A percentile compares a stretch with the other conserved stretches of the same genome.
Conservation (phyloP, 164 flowering plant genomes). For the Echeveria elegans region DNA sequence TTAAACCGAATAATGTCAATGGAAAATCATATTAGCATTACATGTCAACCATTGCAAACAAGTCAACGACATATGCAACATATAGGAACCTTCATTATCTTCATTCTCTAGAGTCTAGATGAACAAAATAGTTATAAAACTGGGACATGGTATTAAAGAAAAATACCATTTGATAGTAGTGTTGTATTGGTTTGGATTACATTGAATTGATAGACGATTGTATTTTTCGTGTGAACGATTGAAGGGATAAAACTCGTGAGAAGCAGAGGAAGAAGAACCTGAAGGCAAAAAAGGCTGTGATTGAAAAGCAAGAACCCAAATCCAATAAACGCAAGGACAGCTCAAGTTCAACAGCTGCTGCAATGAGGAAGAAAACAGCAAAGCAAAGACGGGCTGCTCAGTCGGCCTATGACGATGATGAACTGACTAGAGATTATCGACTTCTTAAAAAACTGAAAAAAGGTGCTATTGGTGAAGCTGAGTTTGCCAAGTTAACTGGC, state of each 20-base stretch:
- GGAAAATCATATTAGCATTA: neutral
- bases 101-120: neutral
- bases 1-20: neutral
- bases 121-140: neutral
- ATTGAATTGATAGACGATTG: neutral
- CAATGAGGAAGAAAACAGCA: conserved; percentile 67
- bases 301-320: conserved; percentile 23
- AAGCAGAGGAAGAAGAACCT: conserved; percentile 80
- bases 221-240: neutral
- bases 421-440: conserved; percentile 69
- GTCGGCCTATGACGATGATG: conserved; percentile 73
- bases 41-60: neutral
- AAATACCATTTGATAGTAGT: neutral
- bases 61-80: neutral
- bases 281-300: conserved; percentile 45
- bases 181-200: no score
- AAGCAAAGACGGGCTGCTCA: conserved; percentile 74
- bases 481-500: conserved; percentile 72
- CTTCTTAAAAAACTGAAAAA: conserved; percentile 73
- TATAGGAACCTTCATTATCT: neutral
- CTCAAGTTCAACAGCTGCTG: conserved; percentile 20
- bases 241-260: conserved; percentile 82
- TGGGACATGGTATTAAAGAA: neutral
- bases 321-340: conserved; percentile 28
- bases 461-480: conserved; percentile 67